Evolutionary conservation across 1,284 basidiomycete genomes (phyloP), one percentile per base, ranked within the genome.

Genomic region (Sanguinoderma infundibulare): DNA sequence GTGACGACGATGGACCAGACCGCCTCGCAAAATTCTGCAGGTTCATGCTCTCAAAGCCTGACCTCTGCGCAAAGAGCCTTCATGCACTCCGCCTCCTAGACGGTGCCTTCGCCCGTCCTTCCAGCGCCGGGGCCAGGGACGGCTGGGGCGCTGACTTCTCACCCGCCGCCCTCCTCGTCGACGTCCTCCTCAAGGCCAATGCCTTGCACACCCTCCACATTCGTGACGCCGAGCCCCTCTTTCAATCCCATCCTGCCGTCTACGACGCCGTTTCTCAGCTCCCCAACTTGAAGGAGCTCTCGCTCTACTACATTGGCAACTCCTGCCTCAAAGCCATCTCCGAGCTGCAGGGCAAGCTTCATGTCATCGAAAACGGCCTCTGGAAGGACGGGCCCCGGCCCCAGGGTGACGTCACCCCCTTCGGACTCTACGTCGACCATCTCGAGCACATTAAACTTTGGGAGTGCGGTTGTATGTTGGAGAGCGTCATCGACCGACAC

Each of bases 321-420:
- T 64, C 61, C 22, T 61, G 57, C 49, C 68, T 69, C 65, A 64
- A 67, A 61, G 63, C 65, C 47, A 66, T 69, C 39, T 62, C 62
- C 15, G 63, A 57, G 59, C 61, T 67, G 24, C 56, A 53, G n/a
- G 65, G 68, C 53, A 59, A 55, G 34, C 68, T 67, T 28, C 40
- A 60, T 17, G 53, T 67, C 42, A 64, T 69, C 61, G 68, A 68
- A 42, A 68, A 67, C 44, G 68, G 68, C 17, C 55, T 69, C 32
- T 69, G 68, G 68, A 67, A 68, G 62, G 68, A 69, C 44, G 68
- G 68, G 35, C 64, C 68, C 5, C 68, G 68, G 2, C 66, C 65
- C 24, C 64, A 67, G 40, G 68, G 68, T 26, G 68, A 69, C 56
- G 59, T 67, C 52, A 63, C 63, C 17, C 64, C 66, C 3, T 69